Percentiles rank a stretch among this genome's conserved stretches.
These are phyloP conservation scores for Curvularia eragrostidis DNA, from an alignment of 2,329 filamentous ascomycete species.

Conservation along the genomic window DNA sequence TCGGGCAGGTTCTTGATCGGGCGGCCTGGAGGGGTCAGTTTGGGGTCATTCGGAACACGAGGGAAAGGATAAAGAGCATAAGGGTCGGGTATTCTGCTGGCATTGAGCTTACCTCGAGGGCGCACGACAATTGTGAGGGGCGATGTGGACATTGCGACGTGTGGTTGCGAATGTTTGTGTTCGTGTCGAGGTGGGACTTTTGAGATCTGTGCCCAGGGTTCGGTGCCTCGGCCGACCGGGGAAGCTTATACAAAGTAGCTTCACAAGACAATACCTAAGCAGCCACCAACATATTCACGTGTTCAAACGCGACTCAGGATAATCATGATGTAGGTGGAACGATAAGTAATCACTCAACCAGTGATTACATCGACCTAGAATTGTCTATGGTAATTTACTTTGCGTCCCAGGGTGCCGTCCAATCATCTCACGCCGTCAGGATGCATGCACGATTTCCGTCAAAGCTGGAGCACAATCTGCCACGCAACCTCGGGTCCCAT, in stretches of 20 bases:
- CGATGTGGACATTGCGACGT: constrained; percentile 51
- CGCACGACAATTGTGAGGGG: constrained; percentile 54
- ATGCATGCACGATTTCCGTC: constrained; percentile 12
- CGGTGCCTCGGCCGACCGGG: constrained; percentile 18
- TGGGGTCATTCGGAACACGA: constrained; percentile 1
- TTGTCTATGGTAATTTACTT: not conserved
- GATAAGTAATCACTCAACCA: too few species aligned
- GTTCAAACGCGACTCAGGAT: too few species aligned
- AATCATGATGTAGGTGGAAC: too few species aligned
- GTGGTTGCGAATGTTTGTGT: constrained; percentile 12
- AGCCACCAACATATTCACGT: not conserved
- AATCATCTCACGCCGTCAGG: not conserved
- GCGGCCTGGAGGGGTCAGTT: constrained; percentile 57
- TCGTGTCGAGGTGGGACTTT: constrained; percentile 22
- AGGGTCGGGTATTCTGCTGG: not conserved
- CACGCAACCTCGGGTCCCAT: constrained; percentile 67
- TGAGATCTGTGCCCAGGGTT: constrained; percentile 4
- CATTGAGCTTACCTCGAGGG: constrained; percentile 51
- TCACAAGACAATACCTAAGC: not conserved
- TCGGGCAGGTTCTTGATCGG: constrained; percentile 67
- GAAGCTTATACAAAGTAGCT: constrained; percentile 17
- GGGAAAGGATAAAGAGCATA: not conserved
- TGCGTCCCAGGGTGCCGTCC: not conserved
- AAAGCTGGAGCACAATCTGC: constrained; percentile 66
- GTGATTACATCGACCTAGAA: too few species aligned